Conservation (phyloP, 225 moss, liverwort and hornwort species). For the Polytrichum formosum region DNA sequence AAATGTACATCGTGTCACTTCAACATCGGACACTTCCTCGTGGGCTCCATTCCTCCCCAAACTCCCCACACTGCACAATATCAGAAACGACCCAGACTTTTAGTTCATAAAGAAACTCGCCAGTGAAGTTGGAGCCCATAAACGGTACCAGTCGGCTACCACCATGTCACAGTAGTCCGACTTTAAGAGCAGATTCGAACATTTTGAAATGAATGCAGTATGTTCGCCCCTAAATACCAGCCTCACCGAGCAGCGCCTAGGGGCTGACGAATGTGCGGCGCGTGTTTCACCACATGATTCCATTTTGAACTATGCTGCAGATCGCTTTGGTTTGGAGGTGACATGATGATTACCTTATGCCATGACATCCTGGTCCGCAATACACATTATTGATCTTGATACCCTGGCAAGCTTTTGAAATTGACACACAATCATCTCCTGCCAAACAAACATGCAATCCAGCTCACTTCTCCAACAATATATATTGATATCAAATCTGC, state of each 20-base stretch:
- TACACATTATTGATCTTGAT: conserved; percentile 5
- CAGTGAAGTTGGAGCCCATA: too few relatives aligned
- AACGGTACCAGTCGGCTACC: too few relatives aligned
- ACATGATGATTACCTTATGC: conserved; percentile 8
- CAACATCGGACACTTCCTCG: conserved; percentile 27
- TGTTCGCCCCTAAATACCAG: neutral
- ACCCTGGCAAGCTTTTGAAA: neutral
- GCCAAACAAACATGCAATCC: neutral
- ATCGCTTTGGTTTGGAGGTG: neutral
- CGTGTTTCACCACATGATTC: neutral
- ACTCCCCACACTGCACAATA: conserved; percentile 42
- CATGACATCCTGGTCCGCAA: conserved; percentile 12
- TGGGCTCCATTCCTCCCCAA: conserved; percentile 32
- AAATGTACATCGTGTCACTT: conserved; percentile 25
- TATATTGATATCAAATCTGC: too few relatives aligned
- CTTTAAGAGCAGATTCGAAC: too few relatives aligned
- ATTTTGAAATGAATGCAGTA: neutral
- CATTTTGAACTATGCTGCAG: neutral
- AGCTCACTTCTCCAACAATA: neutral
- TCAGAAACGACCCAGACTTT: too few relatives aligned
- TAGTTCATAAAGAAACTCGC: too few relatives aligned
- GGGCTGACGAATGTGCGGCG: neutral
- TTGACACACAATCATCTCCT: conserved; percentile 14
- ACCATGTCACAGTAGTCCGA: too few relatives aligned
- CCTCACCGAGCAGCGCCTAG: neutral